Percentiles rank a stretch among this genome's conserved stretches.
Evolutionary conservation across 2,329 filamentous ascomycete genomes (phyloP).

Genomic region (Talaromyces piceae): DNA sequence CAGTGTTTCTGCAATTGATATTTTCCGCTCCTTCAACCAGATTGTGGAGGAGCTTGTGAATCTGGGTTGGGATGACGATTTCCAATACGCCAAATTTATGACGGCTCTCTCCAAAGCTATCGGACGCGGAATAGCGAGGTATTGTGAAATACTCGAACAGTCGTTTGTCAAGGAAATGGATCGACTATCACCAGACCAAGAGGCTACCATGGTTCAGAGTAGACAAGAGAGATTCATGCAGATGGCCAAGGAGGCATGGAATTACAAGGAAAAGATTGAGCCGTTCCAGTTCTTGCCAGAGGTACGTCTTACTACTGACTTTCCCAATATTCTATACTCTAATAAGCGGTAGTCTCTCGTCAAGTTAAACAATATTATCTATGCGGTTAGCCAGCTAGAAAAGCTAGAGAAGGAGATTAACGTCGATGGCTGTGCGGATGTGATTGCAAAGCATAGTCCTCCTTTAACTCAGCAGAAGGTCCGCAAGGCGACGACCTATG

Average conservation of each 20-base stretch:
- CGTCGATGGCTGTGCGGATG: slow-evolving; percentile 79
- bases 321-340: not conserved
- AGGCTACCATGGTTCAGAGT: slow-evolving; percentile 67
- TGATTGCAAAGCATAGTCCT: slow-evolving; percentile 67
- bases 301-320: slow-evolving; percentile 44
- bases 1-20: slow-evolving; percentile 86
- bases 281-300: slow-evolving; percentile 95
- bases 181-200: slow-evolving; percentile 76
- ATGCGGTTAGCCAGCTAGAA: slow-evolving; percentile 84
- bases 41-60: slow-evolving; percentile 78
- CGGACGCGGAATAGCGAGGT: slow-evolving; percentile 71
- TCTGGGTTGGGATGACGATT: slow-evolving; percentile 85
- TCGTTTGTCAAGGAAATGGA: slow-evolving; percentile 91
- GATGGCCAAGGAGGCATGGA: slow-evolving; percentile 88
- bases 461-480: slow-evolving; percentile 56
- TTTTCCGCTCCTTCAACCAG: slow-evolving; percentile 90
- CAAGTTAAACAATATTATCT: slow-evolving; percentile 96
- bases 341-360: slow-evolving; percentile 67
- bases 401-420: slow-evolving; percentile 84
- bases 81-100: slow-evolving; percentile 96
- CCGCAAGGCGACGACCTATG: slow-evolving; percentile 75
- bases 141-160: slow-evolving; percentile 85
- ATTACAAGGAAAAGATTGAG: slow-evolving; percentile 83
- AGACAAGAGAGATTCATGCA: slow-evolving; percentile 90
- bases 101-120: slow-evolving; percentile 82